phyloP scores from a whole-genome alignment of 2,329 filamentous ascomycete genomes.

The Botrytis porri region DNA sequence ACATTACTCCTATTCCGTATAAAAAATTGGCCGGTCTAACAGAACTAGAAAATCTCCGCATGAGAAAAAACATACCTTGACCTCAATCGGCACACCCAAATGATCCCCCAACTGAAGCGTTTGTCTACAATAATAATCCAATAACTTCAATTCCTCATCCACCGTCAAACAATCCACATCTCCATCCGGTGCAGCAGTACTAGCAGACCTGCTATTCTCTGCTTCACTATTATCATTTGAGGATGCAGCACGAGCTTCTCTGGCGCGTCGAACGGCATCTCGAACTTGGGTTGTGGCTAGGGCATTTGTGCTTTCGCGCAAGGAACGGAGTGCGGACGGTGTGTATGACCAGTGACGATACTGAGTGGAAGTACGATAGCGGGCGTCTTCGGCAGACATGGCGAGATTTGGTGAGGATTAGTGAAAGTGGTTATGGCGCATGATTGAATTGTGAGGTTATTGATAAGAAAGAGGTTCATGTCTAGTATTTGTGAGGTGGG shows the following conservation, averaged over 20 bases:
- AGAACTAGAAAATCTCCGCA: not conserved
- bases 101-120: conserved; percentile 57
- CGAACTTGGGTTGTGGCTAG: conserved; percentile 69
- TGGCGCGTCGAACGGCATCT: conserved; percentile 51
- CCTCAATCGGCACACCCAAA: conserved; percentile 58
- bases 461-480: not conserved
- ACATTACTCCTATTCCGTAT: fast-evolving
- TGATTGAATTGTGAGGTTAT: not conserved
- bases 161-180: conserved; percentile 77
- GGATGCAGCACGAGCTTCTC: conserved; percentile 40
- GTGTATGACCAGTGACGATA: conserved; percentile 93
- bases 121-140: conserved; percentile 72
- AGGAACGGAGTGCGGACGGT: conserved; percentile 62
- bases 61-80: conserved; percentile 48
- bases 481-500: not conserved
- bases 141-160: conserved; percentile 76
- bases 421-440: not conserved
- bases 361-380: conserved; percentile 87
- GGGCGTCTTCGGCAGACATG: conserved; percentile 66
- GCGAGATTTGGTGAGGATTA: not conserved
- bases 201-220: conserved; percentile 37
- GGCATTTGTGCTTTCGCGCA: conserved; percentile 76
- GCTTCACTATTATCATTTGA: conserved; percentile 35
- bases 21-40: not conserved
- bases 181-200: conserved; percentile 35